Percentiles rank a stretch among this genome's conserved stretches.
Conservation (phyloP, 192 early-diverging fungal species). For the Bifiguratus adelaidae region DNA sequence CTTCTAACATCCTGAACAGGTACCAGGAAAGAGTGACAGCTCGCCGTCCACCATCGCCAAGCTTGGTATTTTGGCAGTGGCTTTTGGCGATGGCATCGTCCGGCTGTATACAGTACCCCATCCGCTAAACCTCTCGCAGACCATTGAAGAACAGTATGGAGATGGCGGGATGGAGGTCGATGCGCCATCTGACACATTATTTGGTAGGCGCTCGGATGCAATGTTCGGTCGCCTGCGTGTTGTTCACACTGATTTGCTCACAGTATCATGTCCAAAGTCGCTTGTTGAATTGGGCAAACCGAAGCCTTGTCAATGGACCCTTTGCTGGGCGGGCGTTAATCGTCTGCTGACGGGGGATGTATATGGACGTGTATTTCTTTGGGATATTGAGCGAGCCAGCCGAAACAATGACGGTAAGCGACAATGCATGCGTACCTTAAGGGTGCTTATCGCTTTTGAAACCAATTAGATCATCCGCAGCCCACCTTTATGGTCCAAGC, state of each 20-base stretch:
- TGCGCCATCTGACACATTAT: neutral
- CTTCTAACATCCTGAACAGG: neutral
- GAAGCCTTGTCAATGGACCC: no score
- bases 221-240: neutral
- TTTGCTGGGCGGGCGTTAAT: no score
- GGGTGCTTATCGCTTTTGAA: no score
- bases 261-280: neutral
- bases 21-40: neutral
- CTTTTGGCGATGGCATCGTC: slow-evolving; percentile 19
- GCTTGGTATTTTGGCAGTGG: slow-evolving; percentile 21
- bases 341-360: no score
- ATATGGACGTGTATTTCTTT: no score
- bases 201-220: neutral
- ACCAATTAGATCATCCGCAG: no score
- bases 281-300: no score
- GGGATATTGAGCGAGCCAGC: no score
- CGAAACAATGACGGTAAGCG: no score
- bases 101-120: slow-evolving; percentile 19
- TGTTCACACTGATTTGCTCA: neutral
- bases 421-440: no score
- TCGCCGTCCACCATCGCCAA: neutral
- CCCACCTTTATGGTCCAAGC: no score
- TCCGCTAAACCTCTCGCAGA: slow-evolving; percentile 7
- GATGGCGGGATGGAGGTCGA: neutral
- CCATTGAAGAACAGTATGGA: neutral